These are phyloP conservation scores for Viridothelium virens DNA, from an alignment of 495 filamentous ascomycete genomes.

Conservation along the genomic window DNA sequence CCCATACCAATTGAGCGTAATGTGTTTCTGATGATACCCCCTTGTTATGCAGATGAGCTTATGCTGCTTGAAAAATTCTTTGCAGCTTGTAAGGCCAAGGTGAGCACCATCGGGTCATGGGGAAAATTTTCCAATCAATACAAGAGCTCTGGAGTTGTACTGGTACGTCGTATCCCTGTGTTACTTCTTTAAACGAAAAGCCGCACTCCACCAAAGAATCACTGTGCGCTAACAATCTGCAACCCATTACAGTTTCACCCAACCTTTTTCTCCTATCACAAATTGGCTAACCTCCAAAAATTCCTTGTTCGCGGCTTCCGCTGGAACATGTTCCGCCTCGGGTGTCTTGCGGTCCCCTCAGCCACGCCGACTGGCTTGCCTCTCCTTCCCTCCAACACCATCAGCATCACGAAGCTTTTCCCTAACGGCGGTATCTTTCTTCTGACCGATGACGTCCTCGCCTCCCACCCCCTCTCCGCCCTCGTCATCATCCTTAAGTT, in stretches of 20 bases:
- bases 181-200: neutral
- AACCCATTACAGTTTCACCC: slow-evolving; percentile 12
- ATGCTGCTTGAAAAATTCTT: slow-evolving; percentile 16
- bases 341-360: neutral
- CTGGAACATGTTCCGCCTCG: slow-evolving; percentile 17
- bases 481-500: slow-evolving; percentile 17
- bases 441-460: slow-evolving; percentile 24
- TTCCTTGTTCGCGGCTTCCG: slow-evolving; percentile 9
- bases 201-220: neutral
- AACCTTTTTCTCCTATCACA: slow-evolving; percentile 10
- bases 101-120: neutral
- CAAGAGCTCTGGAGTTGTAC: neutral
- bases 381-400: neutral
- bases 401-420: slow-evolving; percentile 17
- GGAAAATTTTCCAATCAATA: neutral
- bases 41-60: slow-evolving; percentile 14
- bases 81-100: slow-evolving; percentile 10
- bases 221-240: neutral
- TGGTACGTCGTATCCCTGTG: neutral
- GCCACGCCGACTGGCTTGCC: neutral
- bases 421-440: slow-evolving; percentile 20
- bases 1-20: neutral
- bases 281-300: slow-evolving; percentile 16
- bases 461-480: slow-evolving; percentile 21
- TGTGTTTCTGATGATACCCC: slow-evolving; percentile 18